These are phyloP conservation scores for Boletus barrowsii DNA, from an alignment of 768 basidiomycete genomes.

Conservation along the genomic window DNA sequence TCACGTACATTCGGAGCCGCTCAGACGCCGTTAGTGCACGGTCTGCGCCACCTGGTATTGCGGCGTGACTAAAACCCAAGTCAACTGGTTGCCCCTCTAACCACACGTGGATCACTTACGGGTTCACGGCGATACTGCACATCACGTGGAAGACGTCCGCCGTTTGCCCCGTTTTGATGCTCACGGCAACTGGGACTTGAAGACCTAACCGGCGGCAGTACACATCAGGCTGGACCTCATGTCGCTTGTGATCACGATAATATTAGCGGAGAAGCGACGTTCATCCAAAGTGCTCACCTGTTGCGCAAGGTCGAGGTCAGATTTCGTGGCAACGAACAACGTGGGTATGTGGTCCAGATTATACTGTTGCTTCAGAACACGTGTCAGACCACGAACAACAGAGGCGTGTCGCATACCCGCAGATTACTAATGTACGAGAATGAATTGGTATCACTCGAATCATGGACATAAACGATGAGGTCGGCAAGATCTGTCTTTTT, in stretches of 20 bases:
- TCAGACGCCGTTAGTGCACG: constrained; percentile 69
- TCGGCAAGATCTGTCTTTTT: constrained; percentile 93
- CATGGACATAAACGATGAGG: constrained; percentile 93
- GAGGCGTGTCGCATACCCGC: constrained; percentile 52
- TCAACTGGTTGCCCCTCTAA: constrained; percentile 10
- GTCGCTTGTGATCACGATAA: constrained; percentile 52
- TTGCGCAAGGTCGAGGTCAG: constrained; percentile 92
- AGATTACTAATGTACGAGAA: constrained; percentile 98
- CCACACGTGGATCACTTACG: constrained; percentile 50
- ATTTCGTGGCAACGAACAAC: constrained; percentile 98
- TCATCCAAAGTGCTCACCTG: constrained; percentile 52
- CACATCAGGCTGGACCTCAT: constrained; percentile 97
- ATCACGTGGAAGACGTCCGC: constrained; percentile 88
- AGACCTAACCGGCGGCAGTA: constrained; percentile 87
- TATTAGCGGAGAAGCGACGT: background rate
- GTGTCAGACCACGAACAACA: constrained; percentile 14
- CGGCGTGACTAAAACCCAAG: constrained; percentile 42
- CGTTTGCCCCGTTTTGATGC: constrained; percentile 79
- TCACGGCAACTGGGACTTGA: constrained; percentile 94
- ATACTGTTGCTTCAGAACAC: constrained; percentile 82
- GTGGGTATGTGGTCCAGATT: constrained; percentile 93
- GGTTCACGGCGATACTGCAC: constrained; percentile 79
- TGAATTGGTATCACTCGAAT: constrained; percentile 98
- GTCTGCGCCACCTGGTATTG: constrained; percentile 83
- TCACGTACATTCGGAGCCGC: constrained; percentile 68